These are phyloP conservation scores for Myriosclerotinia curreyana DNA, from an alignment of 2,329 filamentous ascomycete genomes.

Conservation along the genomic window DNA sequence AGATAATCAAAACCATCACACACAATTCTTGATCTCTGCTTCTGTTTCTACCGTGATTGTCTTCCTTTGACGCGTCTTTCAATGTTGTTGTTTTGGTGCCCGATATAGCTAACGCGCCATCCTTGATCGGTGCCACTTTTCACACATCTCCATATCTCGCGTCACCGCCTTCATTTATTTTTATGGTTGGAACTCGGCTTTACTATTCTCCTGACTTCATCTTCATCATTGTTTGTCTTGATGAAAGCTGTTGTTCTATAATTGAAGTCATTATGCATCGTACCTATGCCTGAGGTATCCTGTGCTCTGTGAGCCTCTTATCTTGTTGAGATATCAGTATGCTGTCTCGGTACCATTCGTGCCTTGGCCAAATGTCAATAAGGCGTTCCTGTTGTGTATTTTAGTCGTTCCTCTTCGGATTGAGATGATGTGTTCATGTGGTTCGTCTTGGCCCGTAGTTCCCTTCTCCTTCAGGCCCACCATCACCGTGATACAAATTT, in stretches of 20 bases:
- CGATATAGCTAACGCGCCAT: neutral
- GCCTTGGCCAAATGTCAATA: too few relatives aligned
- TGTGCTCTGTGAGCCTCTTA: neutral
- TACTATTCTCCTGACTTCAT: neutral
- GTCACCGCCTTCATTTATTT: neutral
- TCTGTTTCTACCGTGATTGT: neutral
- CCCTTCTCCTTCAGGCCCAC: too few relatives aligned
- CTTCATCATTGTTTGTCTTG: neutral
- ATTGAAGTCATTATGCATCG: neutral
- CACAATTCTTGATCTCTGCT: conserved; percentile 4
- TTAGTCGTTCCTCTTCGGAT: too few relatives aligned
- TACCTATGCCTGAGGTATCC: neutral
- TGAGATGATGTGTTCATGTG: too few relatives aligned
- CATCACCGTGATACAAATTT: too few relatives aligned
- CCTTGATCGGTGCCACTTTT: neutral
- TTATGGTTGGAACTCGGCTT: neutral
- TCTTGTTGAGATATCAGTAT: too few relatives aligned
- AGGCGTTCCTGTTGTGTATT: too few relatives aligned
- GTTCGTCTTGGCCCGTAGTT: too few relatives aligned
- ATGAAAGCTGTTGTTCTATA: neutral
- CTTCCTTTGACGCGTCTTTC: neutral
- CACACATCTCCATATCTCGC: neutral
- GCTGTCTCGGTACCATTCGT: too few relatives aligned
- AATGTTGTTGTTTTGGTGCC: neutral
- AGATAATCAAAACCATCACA: conserved; percentile 28